These are phyloP conservation scores for Geranomyces michiganensis DNA, from an alignment of 192 early-diverging fungal species.

Conservation along the genomic window DNA sequence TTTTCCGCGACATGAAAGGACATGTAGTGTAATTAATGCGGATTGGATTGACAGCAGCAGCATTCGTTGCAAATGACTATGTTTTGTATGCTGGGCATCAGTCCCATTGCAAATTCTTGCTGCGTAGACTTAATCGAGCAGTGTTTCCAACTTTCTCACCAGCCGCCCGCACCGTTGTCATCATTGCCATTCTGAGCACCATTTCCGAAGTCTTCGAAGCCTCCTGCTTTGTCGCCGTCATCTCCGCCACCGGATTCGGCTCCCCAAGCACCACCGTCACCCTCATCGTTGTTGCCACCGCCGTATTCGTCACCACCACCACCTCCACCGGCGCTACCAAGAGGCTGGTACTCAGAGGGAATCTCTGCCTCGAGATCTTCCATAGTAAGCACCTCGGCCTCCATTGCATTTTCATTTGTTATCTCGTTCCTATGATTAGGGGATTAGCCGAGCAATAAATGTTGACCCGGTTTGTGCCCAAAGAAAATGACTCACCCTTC, in stretches of 20 bases:
- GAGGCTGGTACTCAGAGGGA: constrained; percentile 19
- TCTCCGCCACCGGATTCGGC: background rate
- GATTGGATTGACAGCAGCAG: constrained; percentile 88
- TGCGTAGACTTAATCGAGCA: no score
- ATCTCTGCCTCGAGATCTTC: constrained; percentile 36
- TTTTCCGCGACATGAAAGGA: constrained; percentile 91
- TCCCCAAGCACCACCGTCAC: constrained; percentile 10
- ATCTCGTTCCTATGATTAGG: background rate
- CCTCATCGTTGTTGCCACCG: background rate
- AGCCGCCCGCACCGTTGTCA: background rate
- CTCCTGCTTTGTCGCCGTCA: background rate
- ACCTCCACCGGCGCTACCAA: constrained; percentile 15
- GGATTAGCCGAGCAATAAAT: background rate
- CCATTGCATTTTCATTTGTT: background rate
- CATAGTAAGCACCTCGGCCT: constrained; percentile 18
- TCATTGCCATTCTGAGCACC: background rate
- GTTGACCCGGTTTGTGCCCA: background rate
- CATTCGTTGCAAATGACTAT: no score
- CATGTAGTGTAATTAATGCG: constrained; percentile 92
- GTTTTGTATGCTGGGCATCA: no score
- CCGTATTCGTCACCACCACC: constrained; percentile 19
- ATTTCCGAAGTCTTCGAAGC: background rate
- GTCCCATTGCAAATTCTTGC: no score
- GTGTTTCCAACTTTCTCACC: background rate
- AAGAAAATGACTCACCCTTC: background rate